A percentile compares a stretch with the other conserved stretches of the same genome.
These are phyloP conservation scores for Scheffersomyces illinoinensis DNA, from an alignment of 1,139 yeast genomes.

Conservation along the genomic window DNA sequence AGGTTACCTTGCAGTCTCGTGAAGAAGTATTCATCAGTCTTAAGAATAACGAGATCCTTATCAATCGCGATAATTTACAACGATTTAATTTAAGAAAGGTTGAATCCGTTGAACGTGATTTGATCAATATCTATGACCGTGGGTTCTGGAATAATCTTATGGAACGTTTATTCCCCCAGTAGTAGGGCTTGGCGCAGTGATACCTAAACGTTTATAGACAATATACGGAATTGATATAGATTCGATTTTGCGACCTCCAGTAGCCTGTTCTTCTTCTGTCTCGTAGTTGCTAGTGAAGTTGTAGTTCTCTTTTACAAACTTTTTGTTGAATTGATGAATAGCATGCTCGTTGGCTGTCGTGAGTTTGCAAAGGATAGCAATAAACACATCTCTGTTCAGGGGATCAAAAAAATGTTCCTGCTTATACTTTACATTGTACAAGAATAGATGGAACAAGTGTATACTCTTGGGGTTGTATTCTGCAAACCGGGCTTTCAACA, in stretches of 20 bases:
- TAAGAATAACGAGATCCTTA: conserved; percentile 23
- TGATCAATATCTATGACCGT: conserved; percentile 65
- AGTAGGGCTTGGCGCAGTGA: not conserved
- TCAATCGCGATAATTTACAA: conserved; percentile 12
- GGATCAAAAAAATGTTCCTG: conserved; percentile 3
- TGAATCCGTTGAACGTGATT: conserved; percentile 38
- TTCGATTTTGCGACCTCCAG: not conserved
- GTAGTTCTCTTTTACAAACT: conserved; percentile 4
- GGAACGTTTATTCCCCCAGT: conserved; percentile 22
- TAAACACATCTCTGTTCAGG: not conserved
- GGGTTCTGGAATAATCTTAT: conserved; percentile 57
- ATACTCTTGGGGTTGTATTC: not conserved
- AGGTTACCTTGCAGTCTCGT: conserved; percentile 12
- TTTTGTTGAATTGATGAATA: conserved; percentile 5
- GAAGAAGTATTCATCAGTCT: conserved; percentile 29
- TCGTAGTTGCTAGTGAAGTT: not conserved
- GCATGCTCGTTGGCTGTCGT: conserved; percentile 2
- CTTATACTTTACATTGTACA: conserved; percentile 3
- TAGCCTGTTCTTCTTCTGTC: not conserved
- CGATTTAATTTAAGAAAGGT: conserved; percentile 26
- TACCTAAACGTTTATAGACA: not conserved
- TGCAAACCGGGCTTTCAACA: not conserved
- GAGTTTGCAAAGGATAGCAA: not conserved
- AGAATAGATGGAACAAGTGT: conserved; percentile 7
- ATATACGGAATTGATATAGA: not conserved